Percentiles rank a stretch among this genome's conserved stretches.
Evolutionary conservation across 176 grass and related monocot species (phyloP).

Genomic region (Areca catechu): DNA sequence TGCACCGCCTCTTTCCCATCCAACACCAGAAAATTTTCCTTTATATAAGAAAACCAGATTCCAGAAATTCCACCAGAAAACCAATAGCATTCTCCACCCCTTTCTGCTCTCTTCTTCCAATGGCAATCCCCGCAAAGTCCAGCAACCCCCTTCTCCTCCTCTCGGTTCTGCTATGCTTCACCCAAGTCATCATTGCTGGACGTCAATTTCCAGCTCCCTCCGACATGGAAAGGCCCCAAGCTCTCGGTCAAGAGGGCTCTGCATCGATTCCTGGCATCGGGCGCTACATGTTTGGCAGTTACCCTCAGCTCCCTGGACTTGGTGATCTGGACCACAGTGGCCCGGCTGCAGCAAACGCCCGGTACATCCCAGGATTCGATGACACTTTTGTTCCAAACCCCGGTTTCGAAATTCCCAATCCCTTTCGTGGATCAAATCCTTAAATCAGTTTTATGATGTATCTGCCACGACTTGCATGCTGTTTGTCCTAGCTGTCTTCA

Average conservation of each 20-base stretch:
- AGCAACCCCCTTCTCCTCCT: background rate
- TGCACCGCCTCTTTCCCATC: conserved; percentile 4
- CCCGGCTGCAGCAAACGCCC: background rate
- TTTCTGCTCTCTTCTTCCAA: background rate
- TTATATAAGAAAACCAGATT: background rate
- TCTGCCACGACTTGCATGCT: too few relatives aligned
- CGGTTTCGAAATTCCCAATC: conserved; percentile 15
- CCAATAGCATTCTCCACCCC: background rate
- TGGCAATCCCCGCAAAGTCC: background rate
- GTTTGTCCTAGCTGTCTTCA: too few relatives aligned
- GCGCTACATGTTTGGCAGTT: background rate
- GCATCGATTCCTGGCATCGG: conserved; percentile 2
- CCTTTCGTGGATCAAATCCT: background rate
- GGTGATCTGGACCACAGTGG: conserved; percentile 3
- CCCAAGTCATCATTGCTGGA: background rate
- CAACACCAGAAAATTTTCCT: background rate
- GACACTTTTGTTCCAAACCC: conserved; percentile 21
- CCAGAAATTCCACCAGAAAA: background rate
- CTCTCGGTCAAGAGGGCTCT: background rate
- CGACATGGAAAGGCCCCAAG: background rate
- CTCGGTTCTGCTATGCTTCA: background rate
- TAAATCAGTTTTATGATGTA: too few relatives aligned
- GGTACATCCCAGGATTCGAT: conserved; percentile 5
- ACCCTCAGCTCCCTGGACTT: background rate
- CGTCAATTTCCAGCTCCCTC: background rate